A percentile compares a stretch with the other conserved stretches of the same genome.
These are phyloP conservation scores for Plenodomus lindquistii DNA, from an alignment of 2,329 filamentous ascomycete genomes.

Conservation along the genomic window DNA sequence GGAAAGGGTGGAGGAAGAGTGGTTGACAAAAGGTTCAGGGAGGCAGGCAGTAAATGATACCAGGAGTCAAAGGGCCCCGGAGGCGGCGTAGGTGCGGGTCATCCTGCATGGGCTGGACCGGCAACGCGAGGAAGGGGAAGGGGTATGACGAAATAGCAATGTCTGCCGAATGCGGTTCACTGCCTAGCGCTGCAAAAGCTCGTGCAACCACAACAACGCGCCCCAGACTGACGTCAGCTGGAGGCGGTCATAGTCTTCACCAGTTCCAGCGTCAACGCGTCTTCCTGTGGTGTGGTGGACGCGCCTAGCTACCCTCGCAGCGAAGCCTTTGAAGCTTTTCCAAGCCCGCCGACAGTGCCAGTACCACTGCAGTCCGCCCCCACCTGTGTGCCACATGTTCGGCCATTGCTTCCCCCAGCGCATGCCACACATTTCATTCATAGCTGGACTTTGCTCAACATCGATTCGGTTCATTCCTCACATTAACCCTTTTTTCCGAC, in stretches of 20 bases:
- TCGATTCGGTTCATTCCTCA: neutral
- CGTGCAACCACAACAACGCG: neutral
- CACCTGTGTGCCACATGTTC: neutral
- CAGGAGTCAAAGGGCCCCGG: neutral
- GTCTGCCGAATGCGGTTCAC: neutral
- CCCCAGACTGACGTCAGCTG: neutral
- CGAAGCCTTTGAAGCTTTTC: neutral
- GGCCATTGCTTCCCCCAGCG: too few species aligned
- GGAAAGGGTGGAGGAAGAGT: neutral
- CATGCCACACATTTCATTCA: neutral
- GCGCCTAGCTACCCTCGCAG: neutral
- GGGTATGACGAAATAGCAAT: neutral
- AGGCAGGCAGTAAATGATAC: neutral
- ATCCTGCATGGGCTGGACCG: neutral
- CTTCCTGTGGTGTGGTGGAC: neutral
- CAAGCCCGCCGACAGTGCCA: neutral
- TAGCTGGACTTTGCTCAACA: neutral
- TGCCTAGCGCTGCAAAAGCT: neutral
- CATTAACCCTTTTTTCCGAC: neutral
- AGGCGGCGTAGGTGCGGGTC: neutral
- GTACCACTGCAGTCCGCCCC: too few species aligned
- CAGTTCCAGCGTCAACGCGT: too few species aligned
- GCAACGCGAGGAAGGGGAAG: neutral
- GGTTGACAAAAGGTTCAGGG: neutral
- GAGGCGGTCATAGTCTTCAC: too few species aligned